phyloP scores from a whole-genome alignment of 192 early-diverging fungal species.

The Linderina pennispora region DNA sequence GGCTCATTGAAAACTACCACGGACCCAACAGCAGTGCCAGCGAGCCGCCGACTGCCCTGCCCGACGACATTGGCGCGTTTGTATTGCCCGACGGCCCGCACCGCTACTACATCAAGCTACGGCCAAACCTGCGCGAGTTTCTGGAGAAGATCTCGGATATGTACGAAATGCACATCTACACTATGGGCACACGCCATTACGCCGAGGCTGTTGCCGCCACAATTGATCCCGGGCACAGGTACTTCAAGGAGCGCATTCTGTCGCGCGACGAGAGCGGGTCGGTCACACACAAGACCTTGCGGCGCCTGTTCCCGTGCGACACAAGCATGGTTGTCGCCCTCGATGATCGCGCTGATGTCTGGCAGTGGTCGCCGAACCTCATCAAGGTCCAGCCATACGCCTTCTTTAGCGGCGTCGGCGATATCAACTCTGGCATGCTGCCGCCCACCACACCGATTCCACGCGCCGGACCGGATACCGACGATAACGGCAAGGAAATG shows the following conservation, averaged over 20 bases:
- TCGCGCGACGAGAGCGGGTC: slow-evolving; percentile 90
- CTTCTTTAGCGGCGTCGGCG: slow-evolving; percentile 91
- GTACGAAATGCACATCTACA: slow-evolving; percentile 98
- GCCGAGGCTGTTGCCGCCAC: slow-evolving; percentile 80
- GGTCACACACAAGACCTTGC: slow-evolving; percentile 69
- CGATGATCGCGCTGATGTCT: slow-evolving; percentile 95
- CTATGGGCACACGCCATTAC: slow-evolving; percentile 94
- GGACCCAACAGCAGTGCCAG: slow-evolving; percentile 8
- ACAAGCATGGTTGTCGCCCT: slow-evolving; percentile 94
- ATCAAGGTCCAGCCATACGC: slow-evolving; percentile 86
- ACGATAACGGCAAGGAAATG: slow-evolving; percentile 1
- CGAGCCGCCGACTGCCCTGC: slow-evolving; percentile 11
- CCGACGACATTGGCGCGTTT: slow-evolving; percentile 71
- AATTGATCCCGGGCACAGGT: slow-evolving; percentile 73
- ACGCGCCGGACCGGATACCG: not conserved
- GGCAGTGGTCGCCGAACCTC: slow-evolving; percentile 86
- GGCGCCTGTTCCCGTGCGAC: slow-evolving; percentile 88
- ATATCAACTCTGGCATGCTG: slow-evolving; percentile 81
- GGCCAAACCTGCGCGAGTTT: slow-evolving; percentile 79
- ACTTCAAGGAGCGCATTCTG: slow-evolving; percentile 86
- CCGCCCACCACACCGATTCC: slow-evolving; percentile 27
- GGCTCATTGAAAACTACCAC: slow-evolving; percentile 40
- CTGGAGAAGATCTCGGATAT: slow-evolving; percentile 56
- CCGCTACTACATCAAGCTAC: slow-evolving; percentile 80
- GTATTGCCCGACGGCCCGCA: slow-evolving; percentile 59